Conservation (phyloP, 345 rosid genomes). For the Hypericum perforatum region DNA sequence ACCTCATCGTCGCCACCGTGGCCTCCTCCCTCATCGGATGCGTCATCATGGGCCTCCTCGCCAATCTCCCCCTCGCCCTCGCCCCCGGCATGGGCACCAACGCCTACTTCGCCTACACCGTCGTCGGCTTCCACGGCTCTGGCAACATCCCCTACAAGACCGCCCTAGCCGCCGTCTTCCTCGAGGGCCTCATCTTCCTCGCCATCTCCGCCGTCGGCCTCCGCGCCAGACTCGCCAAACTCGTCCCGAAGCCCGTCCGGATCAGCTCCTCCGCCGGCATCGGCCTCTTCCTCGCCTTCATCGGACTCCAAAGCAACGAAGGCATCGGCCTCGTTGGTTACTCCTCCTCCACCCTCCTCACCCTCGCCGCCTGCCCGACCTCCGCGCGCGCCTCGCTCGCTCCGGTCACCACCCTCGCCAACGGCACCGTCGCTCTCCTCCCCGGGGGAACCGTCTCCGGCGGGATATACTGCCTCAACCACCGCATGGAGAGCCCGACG, state of each 20-base stretch:
- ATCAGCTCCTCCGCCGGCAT: conserved; percentile 92
- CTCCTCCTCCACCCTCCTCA: conserved; percentile 63
- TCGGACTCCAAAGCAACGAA: conserved; percentile 74
- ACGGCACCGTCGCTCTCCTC: conserved; percentile 53
- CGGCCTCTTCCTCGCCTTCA: conserved; percentile 85
- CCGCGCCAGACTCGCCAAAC: conserved; percentile 69
- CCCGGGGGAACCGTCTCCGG: conserved; percentile 59
- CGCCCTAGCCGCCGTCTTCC: conserved; percentile 71
- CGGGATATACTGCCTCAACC: conserved; percentile 41
- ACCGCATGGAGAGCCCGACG: conserved; percentile 76
- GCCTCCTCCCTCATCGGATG: conserved; percentile 78
- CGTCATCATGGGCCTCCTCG: conserved; percentile 73
- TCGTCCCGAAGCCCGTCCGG: conserved; percentile 83
- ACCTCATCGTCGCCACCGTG: conserved; percentile 81
- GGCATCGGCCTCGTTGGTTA: conserved; percentile 86
- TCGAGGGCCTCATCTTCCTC: conserved; percentile 69
- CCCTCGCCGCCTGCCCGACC: conserved; percentile 77
- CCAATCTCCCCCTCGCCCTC: conserved; percentile 73
- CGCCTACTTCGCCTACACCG: conserved; percentile 89
- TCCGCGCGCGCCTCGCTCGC: conserved; percentile 55
- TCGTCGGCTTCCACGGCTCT: conserved; percentile 93
- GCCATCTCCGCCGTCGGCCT: conserved; percentile 79
- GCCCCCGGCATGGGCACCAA: conserved; percentile 98
- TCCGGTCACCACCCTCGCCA: conserved; percentile 52
- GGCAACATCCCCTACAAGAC: conserved; percentile 64